Percentiles rank a stretch among this genome's conserved stretches.
Evolutionary conservation across 345 rosid genomes (phyloP).

Genomic region (Lepidium sativum): DNA sequence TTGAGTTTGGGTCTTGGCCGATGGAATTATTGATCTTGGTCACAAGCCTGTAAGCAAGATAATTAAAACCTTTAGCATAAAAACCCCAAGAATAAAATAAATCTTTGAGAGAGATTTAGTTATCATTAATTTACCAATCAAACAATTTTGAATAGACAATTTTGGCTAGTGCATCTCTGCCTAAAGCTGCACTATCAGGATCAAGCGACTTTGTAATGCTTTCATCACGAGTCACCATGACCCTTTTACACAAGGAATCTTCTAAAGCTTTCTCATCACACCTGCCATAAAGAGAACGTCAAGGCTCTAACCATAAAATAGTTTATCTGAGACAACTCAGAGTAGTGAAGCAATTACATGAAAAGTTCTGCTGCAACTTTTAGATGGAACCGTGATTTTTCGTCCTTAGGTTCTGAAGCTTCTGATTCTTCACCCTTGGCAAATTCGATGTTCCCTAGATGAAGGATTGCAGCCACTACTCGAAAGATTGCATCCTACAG

Average conservation of each 20-base stretch:
- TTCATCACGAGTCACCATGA: constrained; percentile 92
- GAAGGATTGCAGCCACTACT: constrained; percentile 94
- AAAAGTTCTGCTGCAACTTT: constrained; percentile 78
- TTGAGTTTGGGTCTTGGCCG: constrained; percentile 85
- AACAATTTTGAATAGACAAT: constrained; percentile 82
- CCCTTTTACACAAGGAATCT: constrained; percentile 92
- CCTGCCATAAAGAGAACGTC: constrained; percentile 39
- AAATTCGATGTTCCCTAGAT: constrained; percentile 89
- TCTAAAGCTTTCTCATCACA: constrained; percentile 80
- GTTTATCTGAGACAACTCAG: constrained; percentile 14
- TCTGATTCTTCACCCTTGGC: constrained; percentile 77
- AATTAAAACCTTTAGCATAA: background rate
- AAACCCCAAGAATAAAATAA: background rate
- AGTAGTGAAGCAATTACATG: constrained; percentile 40
- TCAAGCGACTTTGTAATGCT: constrained; percentile 85
- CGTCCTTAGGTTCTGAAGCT: constrained; percentile 79
- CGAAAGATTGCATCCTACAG: constrained; percentile 79
- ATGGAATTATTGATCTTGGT: constrained; percentile 75
- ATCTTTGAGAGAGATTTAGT: background rate
- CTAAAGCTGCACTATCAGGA: constrained; percentile 72
- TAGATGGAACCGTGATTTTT: constrained; percentile 66
- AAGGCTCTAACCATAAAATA: constrained; percentile 14
- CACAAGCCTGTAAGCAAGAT: constrained; percentile 59
- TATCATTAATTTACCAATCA: constrained; percentile 61
- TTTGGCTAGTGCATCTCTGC: constrained; percentile 95